These are phyloP conservation scores for Hirsutella rhossiliensis DNA, from an alignment of 2,329 filamentous ascomycete genomes.

Conservation along the genomic window DNA sequence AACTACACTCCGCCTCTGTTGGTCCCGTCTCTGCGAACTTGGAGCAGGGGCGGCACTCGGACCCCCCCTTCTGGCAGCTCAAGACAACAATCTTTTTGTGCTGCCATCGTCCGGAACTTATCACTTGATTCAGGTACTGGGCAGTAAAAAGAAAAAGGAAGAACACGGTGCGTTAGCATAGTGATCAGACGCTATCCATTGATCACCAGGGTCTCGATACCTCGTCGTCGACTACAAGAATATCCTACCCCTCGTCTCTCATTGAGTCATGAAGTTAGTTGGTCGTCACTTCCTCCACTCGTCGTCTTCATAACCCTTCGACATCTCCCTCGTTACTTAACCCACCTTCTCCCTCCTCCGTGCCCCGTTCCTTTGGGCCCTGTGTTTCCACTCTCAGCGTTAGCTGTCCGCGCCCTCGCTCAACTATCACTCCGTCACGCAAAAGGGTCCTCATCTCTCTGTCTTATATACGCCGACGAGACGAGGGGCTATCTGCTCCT, in stretches of 20 bases:
- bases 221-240: slow-evolving; percentile 18
- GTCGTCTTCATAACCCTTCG: slow-evolving; percentile 3
- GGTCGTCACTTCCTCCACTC: slow-evolving; percentile 7
- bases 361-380: neutral
- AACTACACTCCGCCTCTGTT: slow-evolving; percentile 8
- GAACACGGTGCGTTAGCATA: slow-evolving; percentile 14
- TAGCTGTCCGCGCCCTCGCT: neutral
- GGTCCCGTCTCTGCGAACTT: slow-evolving; percentile 10
- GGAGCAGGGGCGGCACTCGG: slow-evolving; percentile 17
- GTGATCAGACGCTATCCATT: slow-evolving; percentile 8
- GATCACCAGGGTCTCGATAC: slow-evolving; percentile 13
- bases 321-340: slow-evolving; percentile 14
- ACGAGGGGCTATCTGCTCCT: neutral
- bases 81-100: slow-evolving; percentile 22
- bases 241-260: slow-evolving; percentile 12
- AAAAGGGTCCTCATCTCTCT: neutral
- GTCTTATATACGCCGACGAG: slow-evolving; percentile 7
- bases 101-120: slow-evolving; percentile 13
- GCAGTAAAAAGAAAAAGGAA: slow-evolving; percentile 16
- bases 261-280: slow-evolving; percentile 9
- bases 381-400: neutral
- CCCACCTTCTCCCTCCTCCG: slow-evolving; percentile 10
- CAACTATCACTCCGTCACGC: neutral
- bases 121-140: slow-evolving; percentile 18
- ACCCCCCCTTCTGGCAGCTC: slow-evolving; percentile 16